Base-by-base conservation (phyloP, 495 filamentous ascomycete genomes). In the Xylaria venustula region DNA sequence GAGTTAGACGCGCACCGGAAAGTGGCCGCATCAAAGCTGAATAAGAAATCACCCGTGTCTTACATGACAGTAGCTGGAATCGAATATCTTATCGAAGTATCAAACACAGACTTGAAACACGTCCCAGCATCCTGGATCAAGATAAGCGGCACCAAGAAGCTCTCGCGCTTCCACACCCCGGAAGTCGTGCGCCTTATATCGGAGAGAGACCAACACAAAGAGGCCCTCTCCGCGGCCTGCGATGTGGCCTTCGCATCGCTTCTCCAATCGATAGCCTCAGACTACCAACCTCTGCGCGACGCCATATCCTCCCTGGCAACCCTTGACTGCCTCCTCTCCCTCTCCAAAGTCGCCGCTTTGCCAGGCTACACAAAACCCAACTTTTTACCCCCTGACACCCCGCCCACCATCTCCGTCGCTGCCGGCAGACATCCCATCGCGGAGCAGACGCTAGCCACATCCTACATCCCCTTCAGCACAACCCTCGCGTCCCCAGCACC, bases 81-180 rank as follows among this genome's bases (percentile, higher is more conserved):
- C 54, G 94, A 99, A 67, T 98, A 93, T 71, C 85, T 98, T 7
- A 88, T 98, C 68, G 95, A 97, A 71, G 85, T 99, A 15, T 82
- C 89, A 53, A 97, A 96, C 70, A 64, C 81, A 0, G 81, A 89
- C 45, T 76, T 97, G 50, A 93, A 90, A 67, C 83, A 87, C 41
- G 90, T 99, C 9, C 94, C 94, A 7, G 93, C 94, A 46, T 93
- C 88, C 3, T 99, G 94, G 94, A 79, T 82, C 37, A 98, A 98
- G 75, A 90, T 97, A 64, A 93, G 86, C 61, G 93, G 92, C 55
- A 99, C 95, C 4, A 97, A 98, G 74, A 92, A 90, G 61, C 75
- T 94, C 9, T 93, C 90, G 2, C 87, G 94, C 52, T 99, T 96
- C 75, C 95, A 99, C 77, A 93, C 95, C 0, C 95, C 95, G 7